These are phyloP conservation scores for Tagetes erecta DNA, from an alignment of 129 eudicot genomes.

Conservation along the genomic window DNA sequence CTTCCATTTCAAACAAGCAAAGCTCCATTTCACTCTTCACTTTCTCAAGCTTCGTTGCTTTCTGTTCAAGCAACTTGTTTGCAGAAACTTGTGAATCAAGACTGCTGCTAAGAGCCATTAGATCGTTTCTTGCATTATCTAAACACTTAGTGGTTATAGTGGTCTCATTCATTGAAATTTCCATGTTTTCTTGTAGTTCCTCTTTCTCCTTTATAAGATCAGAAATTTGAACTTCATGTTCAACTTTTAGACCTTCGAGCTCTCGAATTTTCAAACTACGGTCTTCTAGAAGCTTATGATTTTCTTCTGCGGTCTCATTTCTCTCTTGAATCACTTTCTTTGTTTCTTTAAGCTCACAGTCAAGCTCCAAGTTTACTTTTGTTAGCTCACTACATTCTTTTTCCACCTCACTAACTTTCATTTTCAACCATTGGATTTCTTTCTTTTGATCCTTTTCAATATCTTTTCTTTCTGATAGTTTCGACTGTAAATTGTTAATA, in stretches of 20 bases:
- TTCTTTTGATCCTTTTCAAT: constrained; percentile 34
- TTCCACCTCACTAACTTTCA: constrained; percentile 55
- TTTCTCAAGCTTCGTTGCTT: constrained; percentile 44
- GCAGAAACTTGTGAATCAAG: constrained; percentile 59
- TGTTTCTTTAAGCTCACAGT: constrained; percentile 57
- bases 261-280: constrained; percentile 38
- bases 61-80: constrained; percentile 48
- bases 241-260: constrained; percentile 41
- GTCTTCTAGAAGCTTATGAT: constrained; percentile 41
- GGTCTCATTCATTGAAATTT: constrained; percentile 44
- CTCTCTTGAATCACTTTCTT: constrained; percentile 35
- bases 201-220: constrained; percentile 45
- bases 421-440: constrained; percentile 49
- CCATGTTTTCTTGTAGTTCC: constrained; percentile 51
- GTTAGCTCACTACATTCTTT: constrained; percentile 67
- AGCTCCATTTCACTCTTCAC: constrained; percentile 46
- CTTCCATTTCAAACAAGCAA: constrained; percentile 42
- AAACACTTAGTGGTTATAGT: constrained; percentile 50
- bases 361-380: constrained; percentile 59
- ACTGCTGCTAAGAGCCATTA: constrained; percentile 45
- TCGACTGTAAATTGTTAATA: constrained; percentile 47
- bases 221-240: constrained; percentile 39
- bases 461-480: constrained; percentile 32
- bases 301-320: constrained; percentile 41
- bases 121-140: constrained; percentile 52